phyloP scores from a whole-genome alignment of 768 basidiomycete genomes.

The Tremella mesenterica region DNA sequence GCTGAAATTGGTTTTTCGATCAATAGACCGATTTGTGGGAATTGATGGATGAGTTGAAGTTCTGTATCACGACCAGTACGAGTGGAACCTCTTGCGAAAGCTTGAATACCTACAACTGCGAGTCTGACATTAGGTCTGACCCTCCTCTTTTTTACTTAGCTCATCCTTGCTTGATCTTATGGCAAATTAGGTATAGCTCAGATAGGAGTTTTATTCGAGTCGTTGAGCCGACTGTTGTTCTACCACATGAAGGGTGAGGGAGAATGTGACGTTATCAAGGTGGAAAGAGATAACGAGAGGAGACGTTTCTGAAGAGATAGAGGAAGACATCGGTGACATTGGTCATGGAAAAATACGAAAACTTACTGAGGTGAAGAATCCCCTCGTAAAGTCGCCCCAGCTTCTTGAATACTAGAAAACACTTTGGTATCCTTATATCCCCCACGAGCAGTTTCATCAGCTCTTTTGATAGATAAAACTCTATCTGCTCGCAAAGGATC shows the following conservation, averaged over 20 bases:
- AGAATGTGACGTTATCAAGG: slow-evolving; percentile 71
- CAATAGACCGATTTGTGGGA: slow-evolving; percentile 81
- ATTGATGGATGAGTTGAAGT: slow-evolving; percentile 67
- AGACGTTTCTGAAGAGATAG: not conserved
- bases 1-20: slow-evolving; percentile 85
- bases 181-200: too few species aligned
- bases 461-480: slow-evolving; percentile 66
- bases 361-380: slow-evolving; percentile 16
- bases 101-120: slow-evolving; percentile 56
- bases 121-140: too few species aligned
- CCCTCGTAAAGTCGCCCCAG: slow-evolving; percentile 8
- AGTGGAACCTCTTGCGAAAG: slow-evolving; percentile 71
- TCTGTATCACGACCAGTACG: slow-evolving; percentile 70
- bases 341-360: not conserved
- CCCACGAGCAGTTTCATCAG: slow-evolving; percentile 71
- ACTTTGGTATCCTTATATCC: slow-evolving; percentile 68
- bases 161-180: too few species aligned
- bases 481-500: slow-evolving; percentile 68
- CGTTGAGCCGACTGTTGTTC: too few species aligned
- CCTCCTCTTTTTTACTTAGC: too few species aligned
- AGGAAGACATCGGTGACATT: not conserved
- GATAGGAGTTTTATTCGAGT: too few species aligned
- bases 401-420: slow-evolving; percentile 17
- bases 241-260: slow-evolving; percentile 47
- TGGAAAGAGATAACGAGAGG: slow-evolving; percentile 22